Percentiles rank a stretch among this genome's conserved stretches.
Conservation (phyloP, 345 rosid species). For the Populus nigra region DNA sequence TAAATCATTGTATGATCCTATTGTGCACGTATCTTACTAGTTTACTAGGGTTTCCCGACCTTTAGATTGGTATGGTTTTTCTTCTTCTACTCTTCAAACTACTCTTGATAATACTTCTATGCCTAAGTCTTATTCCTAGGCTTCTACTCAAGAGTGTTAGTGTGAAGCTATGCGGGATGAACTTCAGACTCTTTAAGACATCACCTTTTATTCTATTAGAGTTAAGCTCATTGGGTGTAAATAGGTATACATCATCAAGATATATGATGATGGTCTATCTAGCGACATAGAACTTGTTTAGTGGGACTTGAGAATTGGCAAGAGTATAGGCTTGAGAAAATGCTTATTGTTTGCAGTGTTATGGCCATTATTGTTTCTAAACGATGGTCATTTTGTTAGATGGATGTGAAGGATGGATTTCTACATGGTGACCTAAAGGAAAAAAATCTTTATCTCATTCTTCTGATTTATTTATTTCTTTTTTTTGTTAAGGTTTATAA, state of each 20-base stretch:
- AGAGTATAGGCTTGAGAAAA: background rate
- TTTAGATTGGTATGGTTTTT: background rate
- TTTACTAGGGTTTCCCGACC: background rate
- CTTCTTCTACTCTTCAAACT: too few relatives aligned
- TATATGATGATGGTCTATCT: background rate
- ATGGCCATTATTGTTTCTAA: too few relatives aligned
- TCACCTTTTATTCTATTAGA: background rate
- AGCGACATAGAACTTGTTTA: background rate
- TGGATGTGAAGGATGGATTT: background rate
- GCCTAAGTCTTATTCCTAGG: background rate
- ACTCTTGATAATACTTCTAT: too few relatives aligned
- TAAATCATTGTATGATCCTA: too few relatives aligned
- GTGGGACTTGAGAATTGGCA: background rate
- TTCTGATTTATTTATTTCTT: background rate
- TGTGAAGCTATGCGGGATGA: background rate
- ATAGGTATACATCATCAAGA: background rate
- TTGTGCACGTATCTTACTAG: rapidly evolving
- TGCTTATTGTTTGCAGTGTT: background rate
- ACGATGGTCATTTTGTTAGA: background rate
- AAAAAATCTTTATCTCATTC: background rate
- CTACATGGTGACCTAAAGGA: background rate
- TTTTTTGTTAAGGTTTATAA: too few relatives aligned
- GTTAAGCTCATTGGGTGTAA: background rate
- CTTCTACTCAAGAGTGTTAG: background rate
- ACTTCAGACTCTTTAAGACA: background rate